Base-by-base conservation (phyloP, 495 filamentous ascomycete species). In the Penicillium paxilli region DNA sequence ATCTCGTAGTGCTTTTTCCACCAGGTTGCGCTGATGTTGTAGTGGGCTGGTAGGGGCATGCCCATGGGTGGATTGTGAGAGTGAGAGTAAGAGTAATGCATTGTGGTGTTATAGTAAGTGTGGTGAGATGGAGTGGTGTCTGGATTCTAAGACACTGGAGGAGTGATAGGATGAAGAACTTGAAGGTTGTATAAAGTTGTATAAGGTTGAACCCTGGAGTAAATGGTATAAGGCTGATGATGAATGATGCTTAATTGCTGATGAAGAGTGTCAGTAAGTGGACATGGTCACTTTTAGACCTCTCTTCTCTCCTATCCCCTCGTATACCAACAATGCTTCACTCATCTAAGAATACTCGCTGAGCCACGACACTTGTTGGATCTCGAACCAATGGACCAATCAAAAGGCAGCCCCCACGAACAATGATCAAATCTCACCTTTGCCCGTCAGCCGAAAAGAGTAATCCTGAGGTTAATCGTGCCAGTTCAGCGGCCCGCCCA, bases 1-100 rank as follows among this genome's bases (percentile, higher is more conserved):
- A 76, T 55, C 2, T 64, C 51, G 55, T 70, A 74, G 49, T 70
- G 28, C 12, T 66, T 56, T 3, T 47, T 63, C 25, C 55, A 67
- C 5, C 59, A 17, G 21, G 60, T 69, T 41, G 67, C 55, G 24
- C 66, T 68, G 50, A 72, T 55, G 37, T 61, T 8, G 58, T 60
- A 64, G 17, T 52, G 42, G 12, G 28, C 38, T n/a, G 33, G 21
- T n/a, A 40, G 37, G 10, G 49, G 35, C 40, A 42, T 49, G 24
- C 9, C 32, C n/a, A n/a, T n/a, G 16, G 51, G 38, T 55, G 59
- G n/a, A 52, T 23, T 38, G 35, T 28, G 5, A 5, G 11, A 28
- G 26, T 28, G 26, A n/a, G n/a, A n/a, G n/a, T n/a, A n/a, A 9
- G 30, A 32, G 30, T 32, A 32, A 23, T 49, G 49, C 37, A 51